Percentiles rank a stretch among this genome's conserved stretches.
Evolutionary conservation across 768 basidiomycete species (phyloP).

Genomic region (Pisolithus tinctorius): DNA sequence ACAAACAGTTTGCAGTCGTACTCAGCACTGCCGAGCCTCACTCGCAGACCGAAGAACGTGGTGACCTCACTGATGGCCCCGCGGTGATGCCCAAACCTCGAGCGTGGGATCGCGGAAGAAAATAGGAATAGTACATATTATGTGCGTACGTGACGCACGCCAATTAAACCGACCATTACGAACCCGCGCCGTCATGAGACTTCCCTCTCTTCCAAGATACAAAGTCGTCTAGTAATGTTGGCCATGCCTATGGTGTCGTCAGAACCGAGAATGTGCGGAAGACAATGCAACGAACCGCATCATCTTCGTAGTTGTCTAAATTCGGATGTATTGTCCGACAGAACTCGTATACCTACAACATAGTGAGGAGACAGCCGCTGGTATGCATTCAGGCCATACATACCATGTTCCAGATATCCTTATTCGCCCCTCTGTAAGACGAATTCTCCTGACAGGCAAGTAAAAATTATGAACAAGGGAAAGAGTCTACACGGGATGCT

Average conservation of each 20-base stretch:
- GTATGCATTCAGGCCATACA: slow-evolving; percentile 10
- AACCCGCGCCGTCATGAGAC: slow-evolving; percentile 1
- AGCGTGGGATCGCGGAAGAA: too few species aligned
- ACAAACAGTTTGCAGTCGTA: too few species aligned
- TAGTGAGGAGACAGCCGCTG: not conserved
- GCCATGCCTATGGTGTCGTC: slow-evolving; percentile 57
- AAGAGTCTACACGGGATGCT: slow-evolving; percentile 11
- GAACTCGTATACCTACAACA: slow-evolving; percentile 66
- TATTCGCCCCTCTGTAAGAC: slow-evolving; percentile 71
- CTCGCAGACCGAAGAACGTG: too few species aligned
- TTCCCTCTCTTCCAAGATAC: slow-evolving; percentile 53
- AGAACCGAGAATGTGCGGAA: not conserved
- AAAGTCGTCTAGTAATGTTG: slow-evolving; percentile 75
- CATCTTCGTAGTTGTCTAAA: slow-evolving; percentile 64
- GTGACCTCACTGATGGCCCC: too few species aligned
- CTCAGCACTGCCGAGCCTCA: too few species aligned
- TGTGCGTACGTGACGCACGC: slow-evolving; percentile 1
- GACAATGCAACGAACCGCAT: slow-evolving; percentile 48
- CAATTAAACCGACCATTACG: not conserved
- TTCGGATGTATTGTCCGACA: slow-evolving; percentile 53
- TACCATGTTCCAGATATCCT: slow-evolving; percentile 85
- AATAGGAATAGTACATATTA: too few species aligned
- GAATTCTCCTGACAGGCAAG: slow-evolving; percentile 32
- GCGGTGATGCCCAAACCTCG: too few species aligned
- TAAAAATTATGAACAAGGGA: not conserved